Base-by-base conservation (phyloP, 768 basidiomycete genomes). In the Hypholoma sublateritium region DNA sequence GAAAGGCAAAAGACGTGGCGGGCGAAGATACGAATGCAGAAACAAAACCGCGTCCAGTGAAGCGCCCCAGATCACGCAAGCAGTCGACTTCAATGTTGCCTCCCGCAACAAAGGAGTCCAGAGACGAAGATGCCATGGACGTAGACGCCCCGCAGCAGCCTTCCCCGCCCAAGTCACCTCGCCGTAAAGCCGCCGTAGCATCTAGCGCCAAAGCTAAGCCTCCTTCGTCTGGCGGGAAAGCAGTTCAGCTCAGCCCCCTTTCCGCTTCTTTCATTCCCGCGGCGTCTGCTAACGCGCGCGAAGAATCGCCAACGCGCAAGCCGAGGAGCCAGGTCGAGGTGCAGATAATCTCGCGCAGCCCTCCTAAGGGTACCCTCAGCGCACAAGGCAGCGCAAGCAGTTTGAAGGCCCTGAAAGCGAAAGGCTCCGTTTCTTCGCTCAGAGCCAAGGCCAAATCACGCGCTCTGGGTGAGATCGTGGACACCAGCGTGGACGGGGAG, bases 401-500 rank as follows among this genome's bases (percentile, higher is more conserved):
- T 14, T 37, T 50, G 54, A 49, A 36, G 36, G 47, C 16, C 6
- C 12, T 43, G 13, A 53, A 53, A 21, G 21, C 32, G 42, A 25
- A 39, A 14, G 50, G 47, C 35, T 51, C 57, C 22, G 55, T 39
- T 32, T 25, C 54, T 12, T 55, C 54, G 22, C n/a, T 55, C 42
- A 14, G 58, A 39, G 28, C 17, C 3, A 44, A 46, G 35, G 37
- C 21, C 25, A 65, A 55, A 54, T 19, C 52, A 5, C 69, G 66
- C 58, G 44, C 39, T 19, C 62, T 74, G 17, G 63, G 32, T 4
- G 73, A 75, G 57, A 57, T 75, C 6, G 70, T 74, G 11, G 70
- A 70, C 51, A 70, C 72, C 42, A 74, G 73, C 45, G 61, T 74
- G 45, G 70, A 71, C 62, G 72, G 67, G 4, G 74, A 75, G 59